Evolutionary conservation across 257 asterid species (phyloP).

Genomic region (Jacaranda mimosifolia): DNA sequence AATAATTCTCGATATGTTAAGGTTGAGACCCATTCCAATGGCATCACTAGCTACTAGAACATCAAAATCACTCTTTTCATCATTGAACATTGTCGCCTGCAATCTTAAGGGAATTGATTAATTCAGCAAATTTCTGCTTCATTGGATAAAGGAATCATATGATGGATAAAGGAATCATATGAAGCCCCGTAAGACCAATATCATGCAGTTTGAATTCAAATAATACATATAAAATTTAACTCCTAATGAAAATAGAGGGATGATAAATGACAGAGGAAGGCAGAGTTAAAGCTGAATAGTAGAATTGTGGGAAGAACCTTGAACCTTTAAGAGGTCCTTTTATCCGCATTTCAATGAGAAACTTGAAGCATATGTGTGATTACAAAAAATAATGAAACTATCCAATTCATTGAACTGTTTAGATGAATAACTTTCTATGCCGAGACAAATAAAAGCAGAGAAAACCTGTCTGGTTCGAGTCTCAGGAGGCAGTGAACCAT

Average conservation of each 20-base stretch:
- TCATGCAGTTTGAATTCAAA: slow-evolving; percentile 19
- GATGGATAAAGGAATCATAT: slow-evolving; percentile 22
- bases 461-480: slow-evolving; percentile 96
- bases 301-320: background rate
- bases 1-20: slow-evolving; percentile 88
- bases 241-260: background rate
- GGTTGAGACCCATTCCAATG: slow-evolving; percentile 99
- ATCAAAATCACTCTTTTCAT: slow-evolving; percentile 77
- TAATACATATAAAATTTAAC: slow-evolving; percentile 12
- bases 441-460: slow-evolving; percentile 39
- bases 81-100: slow-evolving; percentile 98
- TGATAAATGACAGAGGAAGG: background rate
- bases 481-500: slow-evolving; percentile 97
- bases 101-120: slow-evolving; percentile 62
- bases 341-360: slow-evolving; percentile 3
- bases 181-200: slow-evolving; percentile 13
- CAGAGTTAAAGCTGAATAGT: background rate
- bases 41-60: slow-evolving; percentile 99
- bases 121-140: slow-evolving; percentile 49
- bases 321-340: background rate
- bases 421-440: slow-evolving; percentile 23
- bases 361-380: background rate
- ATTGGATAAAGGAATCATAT: slow-evolving; percentile 23
- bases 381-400: slow-evolving; percentile 12
- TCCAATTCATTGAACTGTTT: slow-evolving; percentile 9